Base-by-base conservation (phyloP, 768 basidiomycete species). In the Mycena rebaudengoi region DNA sequence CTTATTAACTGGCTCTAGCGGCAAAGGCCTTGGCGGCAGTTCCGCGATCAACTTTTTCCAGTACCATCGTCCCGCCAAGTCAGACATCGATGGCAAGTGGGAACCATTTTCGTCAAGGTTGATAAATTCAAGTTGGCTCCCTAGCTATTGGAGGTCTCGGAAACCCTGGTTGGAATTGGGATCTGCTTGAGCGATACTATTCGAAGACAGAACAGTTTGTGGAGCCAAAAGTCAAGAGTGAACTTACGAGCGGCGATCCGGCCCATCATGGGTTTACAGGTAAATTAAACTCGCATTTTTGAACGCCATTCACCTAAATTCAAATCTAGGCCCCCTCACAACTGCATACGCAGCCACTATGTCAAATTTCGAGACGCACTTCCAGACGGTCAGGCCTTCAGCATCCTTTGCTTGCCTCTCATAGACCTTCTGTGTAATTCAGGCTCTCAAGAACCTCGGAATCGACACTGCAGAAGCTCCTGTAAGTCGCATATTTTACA, bases 11-110 rank as follows among this genome's bases (percentile, higher is more conserved):
- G 20, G 40, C 12, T 26, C 0, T 29, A 73, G 71, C 7, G 70
- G 72, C 16, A 59, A 66, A 23, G 65, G 69, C 13, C 69, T 73
- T 16, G 72, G 72, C 18, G 72, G 71, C 23, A 53, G 56, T 37
- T 70, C 70, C 16, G 63, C 60, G 13, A 63, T 68, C 44, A 71
- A 71, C 44, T 64, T 64, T 20, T 64, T 64, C 18, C 52, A 51
- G 18, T 71, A 69, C 45, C 63, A 58, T 18, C 58, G 54, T 7
- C 70, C 70, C 3, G 25, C 66, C 7, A 58, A 44, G 23, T 49
- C 56, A 8, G 70, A 73, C 33, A 66, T 70, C 25, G 71, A 71
- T 39, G 70, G 66, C 62, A 37, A 52, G 57, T 50, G 20, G 7
- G 33, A 21, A 16, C 21, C 23, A 16, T 7, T 4, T 52, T 30